Evolutionary conservation across 192 early-diverging fungal species (phyloP), one percentile per base, ranked within the genome.

Genomic region (Entomortierella beljakovae): DNA sequence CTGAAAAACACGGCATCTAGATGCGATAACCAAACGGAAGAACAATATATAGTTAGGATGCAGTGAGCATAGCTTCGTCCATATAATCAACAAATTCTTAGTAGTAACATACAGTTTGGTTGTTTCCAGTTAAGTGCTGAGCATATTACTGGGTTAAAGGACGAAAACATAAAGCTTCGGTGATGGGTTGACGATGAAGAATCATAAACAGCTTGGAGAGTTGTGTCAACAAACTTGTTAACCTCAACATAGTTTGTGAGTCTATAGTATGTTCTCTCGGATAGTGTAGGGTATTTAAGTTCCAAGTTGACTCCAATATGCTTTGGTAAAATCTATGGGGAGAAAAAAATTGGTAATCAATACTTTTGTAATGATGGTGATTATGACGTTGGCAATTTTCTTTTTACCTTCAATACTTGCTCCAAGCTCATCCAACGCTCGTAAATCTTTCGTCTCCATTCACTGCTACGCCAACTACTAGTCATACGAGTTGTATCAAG

Each of bases 81-180:
- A n/a, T n/a, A n/a, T n/a, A n/a, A n/a, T n/a, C n/a, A n/a, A n/a
- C n/a, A n/a, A n/a, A n/a, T n/a, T n/a, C n/a, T n/a, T n/a, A n/a
- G n/a, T n/a, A n/a, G n/a, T 22, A 6, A 81, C 86, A 87, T 88
- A 89, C 91, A 99, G 72, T 98, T 98, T 23, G 97, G 97, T 67
- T 99, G 98, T 81, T 99, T 99, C 98, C 98, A 98, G 86, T 97
- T 99, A 38, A 98, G 67, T 20, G 95, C 92, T 16, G 92, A 94
- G 84, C 98, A 99, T 1, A 98, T 90, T 22, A 88, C 83, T 18
- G 96, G 93, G 74, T 96, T 98, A 81, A 95, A 95, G 3, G 95
- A 96, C 26, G 91, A 93, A 76, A 98, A 97, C 71, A 99, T 93
- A 13, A 85, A 61, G 35, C 68, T 49, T 33, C 66, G 60, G 33